A percentile compares a stretch with the other conserved stretches of the same genome.
phyloP scores from a whole-genome alignment of 768 basidiomycete genomes.

The Hebeloma cylindrosporum region DNA sequence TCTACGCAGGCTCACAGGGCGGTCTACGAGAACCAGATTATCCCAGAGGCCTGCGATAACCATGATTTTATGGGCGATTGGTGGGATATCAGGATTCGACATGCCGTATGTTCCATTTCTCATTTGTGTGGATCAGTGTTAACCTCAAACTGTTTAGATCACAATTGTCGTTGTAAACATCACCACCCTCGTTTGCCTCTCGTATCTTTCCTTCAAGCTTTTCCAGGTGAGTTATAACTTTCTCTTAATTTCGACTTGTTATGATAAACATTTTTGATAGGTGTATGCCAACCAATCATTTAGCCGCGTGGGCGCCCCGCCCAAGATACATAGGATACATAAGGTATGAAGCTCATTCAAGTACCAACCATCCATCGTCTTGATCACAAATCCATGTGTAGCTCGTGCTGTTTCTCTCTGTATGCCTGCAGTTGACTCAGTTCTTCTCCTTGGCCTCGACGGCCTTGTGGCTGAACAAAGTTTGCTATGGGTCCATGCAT shows the following conservation, averaged over 20 bases:
- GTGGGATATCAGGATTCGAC: conserved; percentile 36
- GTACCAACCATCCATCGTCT: not conserved
- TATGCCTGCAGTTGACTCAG: conserved; percentile 44
- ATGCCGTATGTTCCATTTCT: conserved; percentile 34
- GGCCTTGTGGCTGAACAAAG: conserved; percentile 50
- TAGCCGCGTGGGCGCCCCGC: conserved; percentile 48
- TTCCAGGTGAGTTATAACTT: conserved; percentile 33
- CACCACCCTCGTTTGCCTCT: conserved; percentile 35
- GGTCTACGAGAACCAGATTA: conserved; percentile 36
- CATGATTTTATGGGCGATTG: conserved; percentile 42
- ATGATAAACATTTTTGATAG: conserved; percentile 22
- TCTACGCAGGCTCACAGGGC: conserved; percentile 30
- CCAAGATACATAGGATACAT: conserved; percentile 44
- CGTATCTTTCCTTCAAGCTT: conserved; percentile 41
- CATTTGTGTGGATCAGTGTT: not conserved
- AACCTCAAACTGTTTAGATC: conserved; percentile 29
- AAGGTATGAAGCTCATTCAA: conserved; percentile 33
- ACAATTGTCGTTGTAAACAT: conserved; percentile 41
- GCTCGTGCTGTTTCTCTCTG: conserved; percentile 51
- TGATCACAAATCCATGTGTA: conserved; percentile 21
- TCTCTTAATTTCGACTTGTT: not conserved
- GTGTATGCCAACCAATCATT: conserved; percentile 47
- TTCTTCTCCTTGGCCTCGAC: conserved; percentile 51
- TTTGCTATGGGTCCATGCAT: conserved; percentile 36
- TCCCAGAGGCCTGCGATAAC: conserved; percentile 38